phyloP scores from a whole-genome alignment of 768 basidiomycete genomes.

The Boletus coccyginus region DNA sequence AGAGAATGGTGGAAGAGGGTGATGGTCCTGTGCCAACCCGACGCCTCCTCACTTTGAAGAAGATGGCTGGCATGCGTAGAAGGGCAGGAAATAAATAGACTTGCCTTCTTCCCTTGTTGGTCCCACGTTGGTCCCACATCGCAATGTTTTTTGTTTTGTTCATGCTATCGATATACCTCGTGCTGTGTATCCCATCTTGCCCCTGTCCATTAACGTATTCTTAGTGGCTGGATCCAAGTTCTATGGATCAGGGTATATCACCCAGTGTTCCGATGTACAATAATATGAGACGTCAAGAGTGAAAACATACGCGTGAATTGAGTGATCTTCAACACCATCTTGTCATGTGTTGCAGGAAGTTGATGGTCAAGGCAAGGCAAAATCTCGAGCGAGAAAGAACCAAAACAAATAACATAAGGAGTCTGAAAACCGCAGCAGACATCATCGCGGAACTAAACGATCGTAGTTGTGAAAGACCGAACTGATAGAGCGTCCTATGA shows the following conservation, averaged over 20 bases:
- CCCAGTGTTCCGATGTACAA: conserved; percentile 10
- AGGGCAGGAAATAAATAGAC: neutral
- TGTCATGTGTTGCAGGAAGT: neutral
- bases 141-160: neutral
- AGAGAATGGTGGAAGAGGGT: conserved; percentile 27
- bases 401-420: conserved; percentile 20
- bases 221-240: conserved; percentile 1
- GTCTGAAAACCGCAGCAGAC: conserved; percentile 19
- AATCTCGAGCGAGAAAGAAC: conserved; percentile 11
- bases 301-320: conserved; percentile 7
- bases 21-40: conserved; percentile 17
- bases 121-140: neutral
- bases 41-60: conserved; percentile 16
- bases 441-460: conserved; percentile 33
- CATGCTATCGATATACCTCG: conserved; percentile 7
- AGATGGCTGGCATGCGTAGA: conserved; percentile 14
- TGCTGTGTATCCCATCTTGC: neutral
- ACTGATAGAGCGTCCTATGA: conserved; percentile 11
- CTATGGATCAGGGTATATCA: conserved; percentile 15
- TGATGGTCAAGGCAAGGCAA: conserved; percentile 3
- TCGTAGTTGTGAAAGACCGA: conserved; percentile 28
- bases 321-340: conserved; percentile 7
- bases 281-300: conserved; percentile 9
- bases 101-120: neutral
- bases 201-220: neutral